Base-by-base conservation (phyloP, 148 eudicot genomes). In the Vaccinium macrocarpon region DNA sequence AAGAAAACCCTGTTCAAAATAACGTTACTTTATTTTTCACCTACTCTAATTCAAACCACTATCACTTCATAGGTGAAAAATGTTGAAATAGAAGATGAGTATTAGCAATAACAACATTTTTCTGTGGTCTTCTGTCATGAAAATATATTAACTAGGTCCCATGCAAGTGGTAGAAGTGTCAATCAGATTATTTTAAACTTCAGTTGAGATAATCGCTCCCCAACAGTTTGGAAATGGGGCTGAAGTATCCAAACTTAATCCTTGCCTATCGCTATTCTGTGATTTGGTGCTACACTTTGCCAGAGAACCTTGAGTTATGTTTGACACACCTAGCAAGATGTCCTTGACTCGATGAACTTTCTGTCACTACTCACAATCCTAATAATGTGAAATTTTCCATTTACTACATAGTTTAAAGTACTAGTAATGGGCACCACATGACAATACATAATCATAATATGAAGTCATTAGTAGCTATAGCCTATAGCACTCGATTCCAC, bases 151-250 rank as follows among this genome's bases (percentile, higher is more conserved):
- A 79, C 14, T 79, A 55, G 81, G 50, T 53, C 62, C 12, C 6
- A 29, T 27, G 46, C 21, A 79, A 55, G 53, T 46, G 66, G n/a
- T 64, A 46, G 75, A 64, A 64, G 83, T 62, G n/a, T 80, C 25
- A 9, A 19, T 62, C 46, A 53, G 56, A 51, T 38, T 38, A 19
- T 42, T 79, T 1, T 4, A 32, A 42, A 79, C 57, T 56, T 81
- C 83, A 66, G 27, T 61, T 21, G 10, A 14, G 48, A 68, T 52
- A 6, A 57, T 82, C 55, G 83, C 76, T 56, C 61, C 23, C 76
- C 42, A 82, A 16, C 25, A 16, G 83, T 74, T 50, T 46, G 83
- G 61, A 18, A 50, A 68, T 19, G 49, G 18, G 25, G 35, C 77
- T 18, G 18, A 19, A 68, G 49, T 51, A 70, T 72, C 59, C 29